A percentile compares a stretch with the other conserved stretches of the same genome.
Evolutionary conservation across 352 stramenopile genomes (phyloP).

Genomic region (Hyaloperonospora brassicae): DNA sequence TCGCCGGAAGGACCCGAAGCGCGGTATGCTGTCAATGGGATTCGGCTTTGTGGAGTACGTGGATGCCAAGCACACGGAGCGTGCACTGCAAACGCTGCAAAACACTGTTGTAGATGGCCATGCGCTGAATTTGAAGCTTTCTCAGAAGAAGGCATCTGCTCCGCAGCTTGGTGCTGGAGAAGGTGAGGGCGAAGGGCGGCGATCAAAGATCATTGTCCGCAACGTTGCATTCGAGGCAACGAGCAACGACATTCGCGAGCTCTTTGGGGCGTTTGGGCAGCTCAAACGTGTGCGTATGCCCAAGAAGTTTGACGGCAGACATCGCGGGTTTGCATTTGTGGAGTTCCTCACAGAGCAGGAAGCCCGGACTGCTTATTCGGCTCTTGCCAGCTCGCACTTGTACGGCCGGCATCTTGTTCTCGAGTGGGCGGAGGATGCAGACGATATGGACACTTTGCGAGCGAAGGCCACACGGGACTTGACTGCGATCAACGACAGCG

Average conservation of each 20-base stretch:
- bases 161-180: conserved; percentile 42
- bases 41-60: conserved; percentile 99
- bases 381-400: conserved; percentile 94
- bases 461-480: conserved; percentile 74
- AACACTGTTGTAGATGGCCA: conserved; percentile 91
- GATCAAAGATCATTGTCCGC: conserved; percentile 96
- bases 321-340: conserved; percentile 98
- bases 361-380: conserved; percentile 86
- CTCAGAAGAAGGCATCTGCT: conserved; percentile 74
- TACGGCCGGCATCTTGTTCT: conserved; percentile 98
- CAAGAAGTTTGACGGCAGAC: conserved; percentile 97
- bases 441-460: conserved; percentile 78
- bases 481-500: conserved; percentile 56
- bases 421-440: conserved; percentile 92
- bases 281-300: conserved; percentile 96
- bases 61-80: conserved; percentile 77
- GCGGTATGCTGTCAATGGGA: conserved; percentile 90
- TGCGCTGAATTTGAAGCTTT: conserved; percentile 91
- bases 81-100: conserved; percentile 70
- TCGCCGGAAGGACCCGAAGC: conserved; percentile 72
- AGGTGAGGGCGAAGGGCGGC: conserved; percentile 23
- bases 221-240: conserved; percentile 99
- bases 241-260: conserved; percentile 91
- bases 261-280: conserved; percentile 96
- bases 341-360: conserved; percentile 96